phyloP scores from a whole-genome alignment of 208 protist species.

The Trypanosomatidae sp. region DNA sequence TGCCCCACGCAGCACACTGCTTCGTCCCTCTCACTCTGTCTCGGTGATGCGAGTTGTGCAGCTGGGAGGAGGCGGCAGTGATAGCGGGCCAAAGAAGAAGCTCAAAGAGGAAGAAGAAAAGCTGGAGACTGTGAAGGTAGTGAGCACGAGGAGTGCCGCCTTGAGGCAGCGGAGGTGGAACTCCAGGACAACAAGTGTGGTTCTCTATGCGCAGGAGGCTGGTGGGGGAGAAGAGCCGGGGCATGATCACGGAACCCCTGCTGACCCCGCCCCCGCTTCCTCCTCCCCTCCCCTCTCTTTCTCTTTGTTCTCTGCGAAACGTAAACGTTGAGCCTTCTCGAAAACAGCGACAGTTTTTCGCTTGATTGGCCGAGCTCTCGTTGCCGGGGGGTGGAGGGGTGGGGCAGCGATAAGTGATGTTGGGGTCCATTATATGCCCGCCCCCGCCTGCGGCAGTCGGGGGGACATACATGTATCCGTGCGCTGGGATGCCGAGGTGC shows the following conservation, averaged over 20 bases:
- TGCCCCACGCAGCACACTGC: background rate
- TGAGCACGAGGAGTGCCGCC: background rate
- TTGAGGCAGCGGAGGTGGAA: background rate
- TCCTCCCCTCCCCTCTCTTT: background rate
- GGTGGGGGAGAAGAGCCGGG: background rate
- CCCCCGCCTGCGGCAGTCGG: background rate
- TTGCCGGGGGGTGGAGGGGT: background rate
- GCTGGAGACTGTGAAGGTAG: background rate
- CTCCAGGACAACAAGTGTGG: background rate
- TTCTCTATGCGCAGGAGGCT: background rate
- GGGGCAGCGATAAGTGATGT: background rate
- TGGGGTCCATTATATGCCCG: background rate
- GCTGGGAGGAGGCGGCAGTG: background rate
- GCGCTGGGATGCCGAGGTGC: background rate
- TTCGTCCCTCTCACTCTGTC: background rate
- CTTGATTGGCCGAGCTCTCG: background rate
- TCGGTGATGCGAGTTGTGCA: background rate
- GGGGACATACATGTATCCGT: background rate
- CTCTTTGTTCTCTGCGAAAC: background rate
- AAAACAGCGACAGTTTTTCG: background rate
- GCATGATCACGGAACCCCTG: background rate
- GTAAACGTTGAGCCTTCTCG: background rate
- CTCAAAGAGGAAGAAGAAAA: conserved; percentile 4
- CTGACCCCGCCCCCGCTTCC: background rate
- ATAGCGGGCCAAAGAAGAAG: background rate